Evolutionary conservation across 1,139 yeast species (phyloP), one percentile per base, ranked within the genome.

Genomic region (Debaryomycetaceae sp.): DNA sequence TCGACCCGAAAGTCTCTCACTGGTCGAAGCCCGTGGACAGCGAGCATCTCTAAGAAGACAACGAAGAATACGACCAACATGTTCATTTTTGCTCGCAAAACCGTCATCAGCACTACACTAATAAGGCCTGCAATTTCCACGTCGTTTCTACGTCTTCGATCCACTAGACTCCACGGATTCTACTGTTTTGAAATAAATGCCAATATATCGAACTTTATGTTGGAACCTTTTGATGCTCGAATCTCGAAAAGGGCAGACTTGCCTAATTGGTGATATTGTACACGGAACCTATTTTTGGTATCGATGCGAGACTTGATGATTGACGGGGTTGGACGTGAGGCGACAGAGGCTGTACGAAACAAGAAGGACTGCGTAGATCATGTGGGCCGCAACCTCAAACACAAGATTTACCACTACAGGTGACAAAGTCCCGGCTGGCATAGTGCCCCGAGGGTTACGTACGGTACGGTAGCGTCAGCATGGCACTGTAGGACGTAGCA

Each of bases 1-100:
- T 40, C 30, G 24, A 38, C 46, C 14, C 56, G 41, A 38, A 53
- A 53, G 39, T 53, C 56, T 14, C 39, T 41, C 20, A 53, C 55
- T 27, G 31, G 31, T 8, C 31, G 31, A 11, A 27, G 31, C 31
- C 31, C 31, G 8, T 27, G 31, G 31, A 27, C 31, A 7, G 11
- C 4, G 2, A 27, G 31, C 11, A 27, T 27, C 31, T 27, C 4
- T 3, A 27, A 7, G 11, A 27, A 27, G 31, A 27, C 31, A 27
- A 11, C 31, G 31, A 27, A 27, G 11, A 27, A 11, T 27, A 27
- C 8, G 31, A 27, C 31, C 31, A 27, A 27, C 31, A 7, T 27
- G 31, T 27, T 27, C 31, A 27, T 27, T 27, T 11, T 11, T 27
- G 8, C 11, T 27, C 11, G 11, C 31, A 27, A 3, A 27, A 27